Conservation (phyloP, 768 basidiomycete genomes). For the Suillus alpinus region DNA sequence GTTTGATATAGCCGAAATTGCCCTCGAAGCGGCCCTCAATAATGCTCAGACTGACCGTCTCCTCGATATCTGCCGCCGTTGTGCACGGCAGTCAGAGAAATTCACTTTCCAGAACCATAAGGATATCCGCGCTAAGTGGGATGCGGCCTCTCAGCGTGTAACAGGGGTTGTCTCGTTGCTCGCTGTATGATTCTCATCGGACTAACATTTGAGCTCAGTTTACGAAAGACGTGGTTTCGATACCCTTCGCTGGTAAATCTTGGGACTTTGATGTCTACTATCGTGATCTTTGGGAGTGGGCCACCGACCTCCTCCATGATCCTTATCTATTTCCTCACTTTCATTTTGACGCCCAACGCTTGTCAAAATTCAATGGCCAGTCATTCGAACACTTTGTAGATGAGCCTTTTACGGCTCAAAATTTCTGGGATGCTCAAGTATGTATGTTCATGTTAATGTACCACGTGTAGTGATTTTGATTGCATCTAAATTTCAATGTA, state of each 20-base stretch:
- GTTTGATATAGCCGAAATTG: conserved; percentile 28
- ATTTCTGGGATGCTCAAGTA: conserved; percentile 26
- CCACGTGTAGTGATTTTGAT: too few relatives aligned
- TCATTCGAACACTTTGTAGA: conserved; percentile 27
- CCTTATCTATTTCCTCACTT: conserved; percentile 19
- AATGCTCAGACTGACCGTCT: conserved; percentile 13
- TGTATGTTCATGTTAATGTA: too few relatives aligned
- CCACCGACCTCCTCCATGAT: conserved; percentile 24
- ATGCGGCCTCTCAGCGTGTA: conserved; percentile 3
- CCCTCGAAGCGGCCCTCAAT: conserved; percentile 18
- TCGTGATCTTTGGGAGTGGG: conserved; percentile 26
- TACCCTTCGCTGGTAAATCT: conserved; percentile 16
- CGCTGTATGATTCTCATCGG: too few relatives aligned
- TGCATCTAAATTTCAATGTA: too few relatives aligned
- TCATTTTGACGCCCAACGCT: background rate
- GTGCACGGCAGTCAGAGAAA: background rate
- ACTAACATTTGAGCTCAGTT: conserved; percentile 3
- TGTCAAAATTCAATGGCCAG: conserved; percentile 22
- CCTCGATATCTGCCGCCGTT: conserved; percentile 14
- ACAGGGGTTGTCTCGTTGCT: background rate
- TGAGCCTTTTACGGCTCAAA: conserved; percentile 37
- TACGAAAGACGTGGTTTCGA: conserved; percentile 10
- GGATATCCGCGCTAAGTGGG: conserved; percentile 21
- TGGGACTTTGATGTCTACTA: conserved; percentile 17
- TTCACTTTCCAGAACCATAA: conserved; percentile 16